Evolutionary conservation across 768 basidiomycete genomes (phyloP).

Genomic region (Pholiota microspora): DNA sequence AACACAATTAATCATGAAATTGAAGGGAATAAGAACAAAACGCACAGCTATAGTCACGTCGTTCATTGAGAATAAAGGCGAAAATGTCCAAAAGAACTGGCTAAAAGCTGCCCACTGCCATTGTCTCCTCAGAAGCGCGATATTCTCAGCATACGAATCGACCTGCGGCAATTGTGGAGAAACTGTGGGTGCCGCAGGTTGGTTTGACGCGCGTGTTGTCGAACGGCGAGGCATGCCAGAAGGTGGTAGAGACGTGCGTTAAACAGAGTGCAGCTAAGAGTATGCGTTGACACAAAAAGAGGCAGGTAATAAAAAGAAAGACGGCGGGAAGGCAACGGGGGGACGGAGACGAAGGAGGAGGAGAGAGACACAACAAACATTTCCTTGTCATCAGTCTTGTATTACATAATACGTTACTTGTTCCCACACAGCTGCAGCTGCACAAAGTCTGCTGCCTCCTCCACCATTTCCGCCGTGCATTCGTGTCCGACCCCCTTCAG

Average conservation of each 20-base stretch:
- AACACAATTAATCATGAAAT: conserved; percentile 10
- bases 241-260: background rate
- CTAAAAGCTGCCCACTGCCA: conserved; percentile 94
- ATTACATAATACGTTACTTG: conserved; percentile 10
- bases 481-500: conserved; percentile 60
- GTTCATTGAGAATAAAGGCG: conserved; percentile 64
- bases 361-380: conserved; percentile 20
- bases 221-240: conserved; percentile 56
- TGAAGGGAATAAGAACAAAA: conserved; percentile 12
- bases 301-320: conserved; percentile 2
- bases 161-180: conserved; percentile 23
- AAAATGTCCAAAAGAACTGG: conserved; percentile 89
- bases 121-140: conserved; percentile 63
- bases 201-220: conserved; percentile 34
- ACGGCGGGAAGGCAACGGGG: background rate
- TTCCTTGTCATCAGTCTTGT: conserved; percentile 24
- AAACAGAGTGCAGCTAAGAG: background rate
- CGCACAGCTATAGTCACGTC: conserved; percentile 69
- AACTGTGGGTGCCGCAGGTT: conserved; percentile 27
- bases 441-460: conserved; percentile 38
- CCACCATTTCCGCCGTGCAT: conserved; percentile 60
- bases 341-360: conserved; percentile 6
- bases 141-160: conserved; percentile 32
- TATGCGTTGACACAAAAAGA: background rate
- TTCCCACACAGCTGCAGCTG: conserved; percentile 17